Conservation (phyloP, 2,329 filamentous ascomycete species). For the Stemphylium vesicarium region DNA sequence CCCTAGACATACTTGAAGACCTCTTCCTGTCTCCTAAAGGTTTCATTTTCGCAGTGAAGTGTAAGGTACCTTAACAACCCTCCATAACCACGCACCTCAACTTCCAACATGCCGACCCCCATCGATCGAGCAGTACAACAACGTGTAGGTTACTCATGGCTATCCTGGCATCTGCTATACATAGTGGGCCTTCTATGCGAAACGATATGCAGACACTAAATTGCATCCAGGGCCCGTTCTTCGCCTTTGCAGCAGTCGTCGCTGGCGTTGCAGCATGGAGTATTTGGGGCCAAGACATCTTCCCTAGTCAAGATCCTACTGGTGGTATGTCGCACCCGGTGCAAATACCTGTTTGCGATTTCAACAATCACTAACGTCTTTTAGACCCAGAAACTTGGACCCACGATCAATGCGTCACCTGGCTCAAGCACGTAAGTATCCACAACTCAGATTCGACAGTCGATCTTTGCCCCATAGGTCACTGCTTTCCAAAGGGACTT, state of each 20-base stretch:
- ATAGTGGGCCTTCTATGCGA: constrained; percentile 23
- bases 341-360: neutral
- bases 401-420: constrained; percentile 76
- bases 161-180: constrained; percentile 30
- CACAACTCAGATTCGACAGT: neutral
- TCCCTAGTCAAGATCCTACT: constrained; percentile 80
- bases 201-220: constrained; percentile 6
- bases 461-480: neutral
- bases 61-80: neutral
- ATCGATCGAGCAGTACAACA: constrained; percentile 56
- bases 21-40: neutral
- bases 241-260: constrained; percentile 76
- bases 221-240: constrained; percentile 40
- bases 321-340: constrained; percentile 62
- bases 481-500: neutral
- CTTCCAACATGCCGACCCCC: constrained; percentile 55
- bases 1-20: neutral
- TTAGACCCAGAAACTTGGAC: constrained; percentile 76
- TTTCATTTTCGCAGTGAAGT: neutral
- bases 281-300: constrained; percentile 86
- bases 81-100: neutral
- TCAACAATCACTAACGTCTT: neutral
- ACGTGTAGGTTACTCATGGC: constrained; percentile 44
- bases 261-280: constrained; percentile 81
- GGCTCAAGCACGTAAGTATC: constrained; percentile 76